Evolutionary conservation across 2,329 filamentous ascomycete genomes (phyloP), one percentile per base, ranked within the genome.

Genomic region (Pseudocercospora eumusae): DNA sequence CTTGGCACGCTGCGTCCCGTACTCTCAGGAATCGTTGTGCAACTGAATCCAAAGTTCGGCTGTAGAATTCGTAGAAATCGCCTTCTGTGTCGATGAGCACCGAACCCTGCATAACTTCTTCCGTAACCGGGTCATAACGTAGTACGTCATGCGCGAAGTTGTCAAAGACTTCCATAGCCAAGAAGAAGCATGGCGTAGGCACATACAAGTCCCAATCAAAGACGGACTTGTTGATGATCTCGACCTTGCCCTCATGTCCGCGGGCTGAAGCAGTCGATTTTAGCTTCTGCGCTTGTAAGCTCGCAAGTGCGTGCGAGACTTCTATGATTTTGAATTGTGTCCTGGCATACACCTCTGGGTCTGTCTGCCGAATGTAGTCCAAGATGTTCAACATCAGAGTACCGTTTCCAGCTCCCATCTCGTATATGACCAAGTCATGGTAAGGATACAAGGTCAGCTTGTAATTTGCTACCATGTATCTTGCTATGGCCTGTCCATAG

Each of bases 361-460:
- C 91, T 49, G 88, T 84, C 67, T 91, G 88, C 65, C 93, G 90
- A 75, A 99, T 96, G 77, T 96, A 96, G 81, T 99, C 93, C 64
- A 99, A 84, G 61, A 99, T 93, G 77, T 99, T 99, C 74, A 95
- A 84, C 95, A 99, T 99, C 74, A 99, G 85, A 0, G 96, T 99
- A 65, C 95, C 95, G 71, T 96, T 93, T 70, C 95, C 95, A 42
- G 95, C 95, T 57, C 95, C 95, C 90, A 99, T 96, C 76, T 99
- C 95, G 83, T 97, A 99, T 76, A 99, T 96, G 71, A 96, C 91
- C 57, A 99, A 85, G 77, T 99, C 95, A 77, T 97, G 88, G 81
- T 98, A 97, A 2, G 95, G 95, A 75, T 95, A 98, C 60, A 92
- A 86, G 49, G 91, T 91, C 75, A 97, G 86, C 75, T 95, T 92